Conservation (phyloP, 1,139 yeast species). For the Diutina ranongensis region DNA sequence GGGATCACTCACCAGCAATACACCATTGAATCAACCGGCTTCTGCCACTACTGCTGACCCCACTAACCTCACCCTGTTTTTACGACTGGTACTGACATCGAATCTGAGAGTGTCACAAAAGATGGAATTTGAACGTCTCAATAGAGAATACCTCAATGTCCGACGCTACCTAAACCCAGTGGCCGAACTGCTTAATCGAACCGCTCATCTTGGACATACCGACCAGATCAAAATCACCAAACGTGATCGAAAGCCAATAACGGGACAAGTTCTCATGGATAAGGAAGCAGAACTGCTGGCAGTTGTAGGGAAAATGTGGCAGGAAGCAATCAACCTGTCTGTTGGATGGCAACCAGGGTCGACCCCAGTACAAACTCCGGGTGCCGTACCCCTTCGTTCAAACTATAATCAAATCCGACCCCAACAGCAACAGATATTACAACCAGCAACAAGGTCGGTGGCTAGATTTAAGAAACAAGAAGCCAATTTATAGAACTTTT, state of each 20-base stretch:
- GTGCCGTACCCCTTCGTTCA: background rate
- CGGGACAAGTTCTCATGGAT: background rate
- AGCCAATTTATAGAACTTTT: constrained; percentile 1
- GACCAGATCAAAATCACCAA: constrained; percentile 4
- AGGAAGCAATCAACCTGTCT: background rate
- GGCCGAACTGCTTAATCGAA: constrained; percentile 46
- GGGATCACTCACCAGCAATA: background rate
- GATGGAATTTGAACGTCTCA: constrained; percentile 64
- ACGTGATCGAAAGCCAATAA: background rate
- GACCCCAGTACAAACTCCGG: background rate
- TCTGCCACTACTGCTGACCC: background rate
- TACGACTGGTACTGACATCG: background rate
- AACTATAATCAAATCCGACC: background rate
- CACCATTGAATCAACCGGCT: background rate
- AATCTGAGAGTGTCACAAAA: background rate
- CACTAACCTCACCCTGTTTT: background rate
- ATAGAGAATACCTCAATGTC: constrained; percentile 62
- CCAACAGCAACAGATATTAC: background rate
- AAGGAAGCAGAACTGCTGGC: background rate
- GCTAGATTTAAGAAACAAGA: constrained; percentile 1
- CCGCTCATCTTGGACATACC: constrained; percentile 11
- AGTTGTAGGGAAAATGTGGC: background rate
- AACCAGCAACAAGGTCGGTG: background rate
- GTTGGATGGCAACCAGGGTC: background rate
- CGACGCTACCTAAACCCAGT: constrained; percentile 62